phyloP scores from a whole-genome alignment of 2,329 filamentous ascomycete genomes.

The Diaporthe australafricana region DNA sequence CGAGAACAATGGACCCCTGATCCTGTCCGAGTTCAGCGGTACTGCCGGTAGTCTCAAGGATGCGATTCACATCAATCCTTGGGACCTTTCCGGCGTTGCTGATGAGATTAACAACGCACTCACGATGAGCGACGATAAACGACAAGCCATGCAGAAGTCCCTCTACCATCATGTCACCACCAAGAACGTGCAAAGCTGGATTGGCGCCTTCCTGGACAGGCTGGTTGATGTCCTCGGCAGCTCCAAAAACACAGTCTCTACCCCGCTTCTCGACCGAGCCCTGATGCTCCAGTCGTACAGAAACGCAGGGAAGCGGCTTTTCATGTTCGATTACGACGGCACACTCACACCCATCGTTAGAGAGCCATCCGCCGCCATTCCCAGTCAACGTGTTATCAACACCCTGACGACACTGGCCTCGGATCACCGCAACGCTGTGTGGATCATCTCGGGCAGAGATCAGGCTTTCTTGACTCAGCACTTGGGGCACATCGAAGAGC shows the following conservation, averaged over 20 bases:
- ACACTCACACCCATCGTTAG: conserved; percentile 95
- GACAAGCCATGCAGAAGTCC: conserved; percentile 75
- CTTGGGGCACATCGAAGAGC: conserved; percentile 87
- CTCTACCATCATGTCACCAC: conserved; percentile 87
- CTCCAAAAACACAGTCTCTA: conserved; percentile 79
- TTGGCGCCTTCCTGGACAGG: conserved; percentile 80
- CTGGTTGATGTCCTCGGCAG: conserved; percentile 84
- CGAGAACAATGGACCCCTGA: conserved; percentile 86
- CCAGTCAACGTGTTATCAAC: conserved; percentile 83
- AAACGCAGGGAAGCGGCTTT: conserved; percentile 80
- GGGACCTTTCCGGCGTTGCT: conserved; percentile 88
- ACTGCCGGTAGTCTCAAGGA: conserved; percentile 87
- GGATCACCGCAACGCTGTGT: conserved; percentile 88
- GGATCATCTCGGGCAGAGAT: conserved; percentile 97
- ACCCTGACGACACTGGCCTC: conserved; percentile 83
- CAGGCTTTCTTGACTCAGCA: conserved; percentile 91
- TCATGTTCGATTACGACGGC: conserved; percentile 99
- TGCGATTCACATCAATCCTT: conserved; percentile 96
- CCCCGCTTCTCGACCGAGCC: conserved; percentile 83
- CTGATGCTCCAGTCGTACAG: conserved; percentile 80
- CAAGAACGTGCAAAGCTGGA: conserved; percentile 90
- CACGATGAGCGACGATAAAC: conserved; percentile 76
- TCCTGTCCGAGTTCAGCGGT: conserved; percentile 96
- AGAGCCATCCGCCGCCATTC: conserved; percentile 89
- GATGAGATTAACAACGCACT: conserved; percentile 85